phyloP scores from a whole-genome alignment of 2,329 filamentous ascomycete genomes.

The Ophiocordyceps sinensis region DNA sequence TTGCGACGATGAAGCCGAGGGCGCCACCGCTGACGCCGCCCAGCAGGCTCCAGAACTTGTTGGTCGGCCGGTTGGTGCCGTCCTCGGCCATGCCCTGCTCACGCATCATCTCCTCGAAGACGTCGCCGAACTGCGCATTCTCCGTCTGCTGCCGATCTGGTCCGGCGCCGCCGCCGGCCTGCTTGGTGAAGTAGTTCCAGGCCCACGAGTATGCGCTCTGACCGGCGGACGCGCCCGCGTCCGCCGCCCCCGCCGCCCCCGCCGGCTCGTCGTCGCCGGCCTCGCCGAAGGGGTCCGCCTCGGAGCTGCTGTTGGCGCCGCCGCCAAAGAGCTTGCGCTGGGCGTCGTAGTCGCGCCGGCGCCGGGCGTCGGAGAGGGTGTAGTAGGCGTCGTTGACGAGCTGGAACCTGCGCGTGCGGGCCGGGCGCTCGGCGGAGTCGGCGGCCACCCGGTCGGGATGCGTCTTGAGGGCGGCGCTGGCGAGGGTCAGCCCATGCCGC shows the following conservation, averaged over 20 bases:
- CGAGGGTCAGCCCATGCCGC: too few species aligned
- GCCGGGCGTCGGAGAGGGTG: slow-evolving; percentile 64
- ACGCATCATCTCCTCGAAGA: slow-evolving; percentile 82
- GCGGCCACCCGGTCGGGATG: slow-evolving; percentile 82
- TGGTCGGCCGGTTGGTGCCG: slow-evolving; percentile 42
- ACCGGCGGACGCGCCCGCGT: slow-evolving; percentile 12
- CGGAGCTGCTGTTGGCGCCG: not conserved
- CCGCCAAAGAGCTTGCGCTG: slow-evolving; percentile 28
- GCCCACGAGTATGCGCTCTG: slow-evolving; percentile 61
- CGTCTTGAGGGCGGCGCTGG: slow-evolving; percentile 72
- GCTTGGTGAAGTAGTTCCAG: slow-evolving; percentile 42
- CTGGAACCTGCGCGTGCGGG: slow-evolving; percentile 79
- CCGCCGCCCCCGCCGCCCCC: not conserved
- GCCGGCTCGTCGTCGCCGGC: slow-evolving; percentile 21
- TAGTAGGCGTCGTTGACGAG: slow-evolving; percentile 89
- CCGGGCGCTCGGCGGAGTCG: slow-evolving; percentile 67
- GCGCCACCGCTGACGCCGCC: slow-evolving; percentile 79
- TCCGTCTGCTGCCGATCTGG: slow-evolving; percentile 36
- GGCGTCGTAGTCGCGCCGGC: slow-evolving; percentile 73
- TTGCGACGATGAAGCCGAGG: slow-evolving; percentile 89
- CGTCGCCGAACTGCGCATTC: slow-evolving; percentile 72
- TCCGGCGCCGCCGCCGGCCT: slow-evolving; percentile 12
- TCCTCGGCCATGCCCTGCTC: slow-evolving; percentile 72
- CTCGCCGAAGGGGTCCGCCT: slow-evolving; percentile 30
- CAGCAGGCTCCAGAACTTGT: slow-evolving; percentile 74